Evolutionary conservation across 441 rosid genomes (phyloP), one percentile per base, ranked within the genome.

Genomic region (Eutrema salsugineum): DNA sequence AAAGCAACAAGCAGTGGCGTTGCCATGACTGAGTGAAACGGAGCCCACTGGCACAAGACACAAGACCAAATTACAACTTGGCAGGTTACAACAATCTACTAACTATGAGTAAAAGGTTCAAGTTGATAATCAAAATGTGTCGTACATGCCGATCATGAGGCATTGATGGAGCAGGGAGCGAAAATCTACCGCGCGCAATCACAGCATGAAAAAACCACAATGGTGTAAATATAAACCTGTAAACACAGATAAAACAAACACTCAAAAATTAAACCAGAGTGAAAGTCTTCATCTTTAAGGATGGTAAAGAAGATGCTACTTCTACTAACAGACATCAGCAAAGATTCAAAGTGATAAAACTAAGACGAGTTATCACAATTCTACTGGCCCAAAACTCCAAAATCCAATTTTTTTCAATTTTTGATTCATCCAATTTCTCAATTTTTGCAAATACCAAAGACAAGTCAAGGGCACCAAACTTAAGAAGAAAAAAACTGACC

Each of bases 11-110:
- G 82, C 74, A 86, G 75, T 2, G 93, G 90, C 2, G 80, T 72
- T 1, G 92, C 88, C 75, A 78, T 70, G 33, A 72, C 73, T 3
- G 88, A 76, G 24, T 87, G 92, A 74, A 76, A 80, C 19, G 92
- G 90, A 50, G 92, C 90, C 90, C 88, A 88, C 93, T 88, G 87
- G 77, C 72, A 77, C 75, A 85, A 65, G 40, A 72, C 72, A 77
- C 75, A 85, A 65, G 40, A 72, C 57, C 50, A 68, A 24, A 24
- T 24, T 24, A 24, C 27, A 49, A 33, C 7, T 35, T 35, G 27
- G 48, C 58, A 51, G 35, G 17, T 44, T 24, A 46, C 43, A 14
- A 19, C 22, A 49, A 5, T 3, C 60, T 9, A 15, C 12, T 30
- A 43, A 48, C 40, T 36, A 40, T 54, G 39, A 51, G 49, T 60